phyloP scores from a whole-genome alignment of 768 basidiomycete species.

The Cytidiella melzeri region DNA sequence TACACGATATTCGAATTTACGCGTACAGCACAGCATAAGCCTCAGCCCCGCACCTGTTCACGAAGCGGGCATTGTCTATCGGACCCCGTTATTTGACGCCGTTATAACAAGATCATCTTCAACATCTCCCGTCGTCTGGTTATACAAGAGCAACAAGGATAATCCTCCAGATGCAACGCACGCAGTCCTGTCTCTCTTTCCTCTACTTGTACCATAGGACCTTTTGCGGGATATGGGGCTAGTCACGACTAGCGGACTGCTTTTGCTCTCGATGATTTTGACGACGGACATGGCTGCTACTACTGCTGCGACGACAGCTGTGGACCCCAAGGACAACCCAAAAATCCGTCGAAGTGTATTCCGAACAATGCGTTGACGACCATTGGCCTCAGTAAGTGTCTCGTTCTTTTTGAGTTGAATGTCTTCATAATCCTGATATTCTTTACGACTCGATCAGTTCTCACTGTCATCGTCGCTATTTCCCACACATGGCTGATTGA shows the following conservation, averaged over 20 bases:
- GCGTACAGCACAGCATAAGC: too few relatives aligned
- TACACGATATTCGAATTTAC: too few relatives aligned
- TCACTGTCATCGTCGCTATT: slow-evolving; percentile 28
- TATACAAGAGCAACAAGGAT: too few relatives aligned
- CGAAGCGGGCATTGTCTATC: too few relatives aligned
- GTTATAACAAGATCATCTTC: too few relatives aligned
- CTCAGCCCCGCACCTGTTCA: too few relatives aligned
- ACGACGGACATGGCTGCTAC: background rate
- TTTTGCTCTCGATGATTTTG: background rate
- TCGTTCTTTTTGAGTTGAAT: background rate
- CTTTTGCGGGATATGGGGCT: background rate
- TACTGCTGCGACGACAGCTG: background rate
- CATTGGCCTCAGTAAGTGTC: slow-evolving; percentile 38
- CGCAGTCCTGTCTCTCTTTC: background rate
- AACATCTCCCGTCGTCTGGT: too few relatives aligned
- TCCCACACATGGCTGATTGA: slow-evolving; percentile 37
- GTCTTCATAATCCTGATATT: background rate
- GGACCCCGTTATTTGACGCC: too few relatives aligned
- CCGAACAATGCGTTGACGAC: slow-evolving; percentile 44
- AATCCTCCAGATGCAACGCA: too few relatives aligned
- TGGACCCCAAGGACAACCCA: background rate
- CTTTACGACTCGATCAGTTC: slow-evolving; percentile 15
- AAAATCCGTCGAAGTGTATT: slow-evolving; percentile 49
- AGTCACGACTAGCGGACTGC: background rate
- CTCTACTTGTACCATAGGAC: background rate